Base-by-base conservation (phyloP, 176 grass and related monocot genomes). In the Cocos nucifera region DNA sequence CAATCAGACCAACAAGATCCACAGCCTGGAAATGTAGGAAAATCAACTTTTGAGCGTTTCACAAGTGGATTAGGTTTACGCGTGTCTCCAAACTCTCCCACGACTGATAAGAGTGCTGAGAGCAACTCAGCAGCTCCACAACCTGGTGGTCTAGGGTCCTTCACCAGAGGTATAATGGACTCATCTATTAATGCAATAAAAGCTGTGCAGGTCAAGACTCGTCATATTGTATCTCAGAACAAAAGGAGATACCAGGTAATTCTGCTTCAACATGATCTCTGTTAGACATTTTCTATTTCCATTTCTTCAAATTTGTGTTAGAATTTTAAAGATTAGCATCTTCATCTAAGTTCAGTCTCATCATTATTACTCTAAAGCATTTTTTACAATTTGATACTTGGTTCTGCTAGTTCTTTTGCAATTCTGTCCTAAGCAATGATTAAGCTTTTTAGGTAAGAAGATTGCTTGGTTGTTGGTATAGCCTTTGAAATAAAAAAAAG, bases 231-330 rank as follows among this genome's bases (percentile, higher is more conserved):
- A 30, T 53, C 26, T 20, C 65, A 67, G 52, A 67, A 67, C 51
- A 56, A 67, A 67, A 67, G 32, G n/a, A 50, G 50, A 53, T 67
- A 67, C 50, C 65, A 67, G 65, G 65, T 67, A 54, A 54, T 6
- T 54, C 5, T 54, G 16, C 19, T 15, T 66, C 15, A 27, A 6
- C 50, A 18, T 29, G 4, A 53, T n/a, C 10, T 24, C 8, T 8
- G 15, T 26, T 15, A 5, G 19, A 32, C 30, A 32, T 32, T 32
- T 32, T 32, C 30, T 32, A 8, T 32, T 32, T 32, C 30, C 30
- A 8, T 32, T 32, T 32, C 30, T 32, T 4, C 6, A 32, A 32
- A 32, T 32, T 32, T 1, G 1, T 5, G 30, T 32, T 32, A 5
- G 6, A 32, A 32, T 32, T 32, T 32, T 32, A 32, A 32, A 7